Percentiles rank a stretch among this genome's conserved stretches.
Conservation (phyloP, 306 rosid genomes). For the Elaeagnus macrophylla region DNA sequence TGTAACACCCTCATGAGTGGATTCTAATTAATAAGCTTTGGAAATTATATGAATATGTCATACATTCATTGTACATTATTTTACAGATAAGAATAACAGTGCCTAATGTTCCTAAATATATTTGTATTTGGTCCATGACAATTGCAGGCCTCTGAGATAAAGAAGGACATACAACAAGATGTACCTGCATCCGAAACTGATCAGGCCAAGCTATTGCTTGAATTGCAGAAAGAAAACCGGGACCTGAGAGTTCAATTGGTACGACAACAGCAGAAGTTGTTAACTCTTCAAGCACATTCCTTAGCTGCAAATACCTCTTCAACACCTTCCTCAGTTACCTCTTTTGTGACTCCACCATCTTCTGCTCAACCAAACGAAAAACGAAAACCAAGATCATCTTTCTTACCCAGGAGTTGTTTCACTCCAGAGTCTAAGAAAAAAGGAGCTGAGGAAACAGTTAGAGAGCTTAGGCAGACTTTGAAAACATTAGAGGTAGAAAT, state of each 20-base stretch:
- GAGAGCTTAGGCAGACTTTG: constrained; percentile 49
- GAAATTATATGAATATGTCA: no score
- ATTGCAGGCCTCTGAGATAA: constrained; percentile 53
- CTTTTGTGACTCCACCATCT: constrained; percentile 61
- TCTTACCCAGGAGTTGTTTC: constrained; percentile 58
- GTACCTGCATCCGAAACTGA: constrained; percentile 59
- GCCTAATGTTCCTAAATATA: no score
- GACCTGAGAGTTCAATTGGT: constrained; percentile 74
- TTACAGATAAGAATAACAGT: no score
- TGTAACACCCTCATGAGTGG: no score
- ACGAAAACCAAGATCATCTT: constrained; percentile 50
- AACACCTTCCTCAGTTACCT: constrained; percentile 63
- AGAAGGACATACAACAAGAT: constrained; percentile 36
- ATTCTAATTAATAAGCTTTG: no score
- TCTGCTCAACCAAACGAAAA: constrained; percentile 52
- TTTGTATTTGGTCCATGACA: not conserved
- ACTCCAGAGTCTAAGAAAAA: constrained; percentile 76
- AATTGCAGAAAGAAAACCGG: constrained; percentile 79
- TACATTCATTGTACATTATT: no score
- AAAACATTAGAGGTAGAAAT: constrained; percentile 64
- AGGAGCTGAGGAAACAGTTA: constrained; percentile 45
- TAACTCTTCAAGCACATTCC: constrained; percentile 59
- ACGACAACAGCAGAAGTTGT: constrained; percentile 63
- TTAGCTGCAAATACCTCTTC: constrained; percentile 69
- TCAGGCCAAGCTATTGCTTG: constrained; percentile 65